phyloP scores from a whole-genome alignment of 352 stramenopile species.

The Globisporangium canariense region DNA sequence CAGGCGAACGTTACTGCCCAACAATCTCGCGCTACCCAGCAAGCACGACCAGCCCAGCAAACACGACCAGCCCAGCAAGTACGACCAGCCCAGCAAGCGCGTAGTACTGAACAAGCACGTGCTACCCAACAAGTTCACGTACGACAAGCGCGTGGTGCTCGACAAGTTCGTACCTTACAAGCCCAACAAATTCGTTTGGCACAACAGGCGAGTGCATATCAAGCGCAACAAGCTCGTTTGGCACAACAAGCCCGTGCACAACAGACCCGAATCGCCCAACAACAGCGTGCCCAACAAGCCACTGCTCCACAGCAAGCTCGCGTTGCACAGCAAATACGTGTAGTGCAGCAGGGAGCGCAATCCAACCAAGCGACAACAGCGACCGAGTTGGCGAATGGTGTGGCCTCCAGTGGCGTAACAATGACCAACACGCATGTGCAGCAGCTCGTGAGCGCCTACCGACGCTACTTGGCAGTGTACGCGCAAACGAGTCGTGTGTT shows the following conservation, averaged over 20 bases:
- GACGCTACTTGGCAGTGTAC: neutral
- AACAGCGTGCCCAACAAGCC: too few species aligned
- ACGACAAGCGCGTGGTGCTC: too few species aligned
- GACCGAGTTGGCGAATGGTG: neutral
- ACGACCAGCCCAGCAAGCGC: neutral
- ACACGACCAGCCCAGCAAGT: too few species aligned
- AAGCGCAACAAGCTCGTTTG: neutral
- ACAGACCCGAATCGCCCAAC: neutral
- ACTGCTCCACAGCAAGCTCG: neutral
- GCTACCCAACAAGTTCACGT: too few species aligned
- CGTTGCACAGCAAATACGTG: neutral
- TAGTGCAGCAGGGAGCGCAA: neutral
- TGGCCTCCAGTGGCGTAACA: neutral
- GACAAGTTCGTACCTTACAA: too few species aligned
- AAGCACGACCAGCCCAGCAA: too few species aligned
- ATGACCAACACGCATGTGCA: neutral
- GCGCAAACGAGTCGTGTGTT: neutral
- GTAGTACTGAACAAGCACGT: neutral
- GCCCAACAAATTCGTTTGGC: too few species aligned
- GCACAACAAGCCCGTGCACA: neutral
- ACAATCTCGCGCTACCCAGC: neutral
- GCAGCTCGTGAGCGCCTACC: neutral
- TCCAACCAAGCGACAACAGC: neutral
- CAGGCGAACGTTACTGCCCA: neutral
- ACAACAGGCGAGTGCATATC: too few species aligned